Base-by-base conservation (phyloP, 495 filamentous ascomycete genomes). In the Xanthoparmelia taractica region DNA sequence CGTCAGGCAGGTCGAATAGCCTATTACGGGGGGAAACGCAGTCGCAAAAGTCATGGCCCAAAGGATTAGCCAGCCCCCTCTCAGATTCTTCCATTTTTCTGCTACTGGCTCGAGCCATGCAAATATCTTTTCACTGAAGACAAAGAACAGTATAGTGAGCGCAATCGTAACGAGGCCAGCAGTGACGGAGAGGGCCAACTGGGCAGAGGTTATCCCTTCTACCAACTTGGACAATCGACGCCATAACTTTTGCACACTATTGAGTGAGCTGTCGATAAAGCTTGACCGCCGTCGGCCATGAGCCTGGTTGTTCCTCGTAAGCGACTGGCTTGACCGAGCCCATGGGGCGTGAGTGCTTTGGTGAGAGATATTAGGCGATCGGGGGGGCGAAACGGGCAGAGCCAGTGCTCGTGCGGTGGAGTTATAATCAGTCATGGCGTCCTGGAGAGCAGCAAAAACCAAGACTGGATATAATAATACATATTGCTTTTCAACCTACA, bases 1-100 rank as follows among this genome's bases (percentile, higher is more conserved):
- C 1, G 91, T 96, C n/a, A 95, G 81, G 63, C 86, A 85, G 0
- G 89, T 89, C 34, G 87, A 89, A 78, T 96, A 97, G 11, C 94
- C 94, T 68, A 98, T 88, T 64, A 96, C 71, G 4, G 94, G 94
- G 4, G 94, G 94, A 73, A 98, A 96, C 1, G 87, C 90, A 12
- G 87, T 85, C 38, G 83, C 73, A 70, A 92, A 93, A 25, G 86
- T 88, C 69, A 91, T 74, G 2, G 83, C 69, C 85, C 90, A 97
- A 29, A 96, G 75, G 27, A 96, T 80, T 56, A 91, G 74, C 83
- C 89, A 96, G 15, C 88, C 94, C 57, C 80, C 81, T 29, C 71
- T 73, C 0, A 88, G 73, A 11, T 82, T 79, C 65, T 88, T 83
- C 91, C 91, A 96, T 66, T 80, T 77, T 66, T 83, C 75, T 4